phyloP scores from a whole-genome alignment of 2,329 filamentous ascomycete species.

The Myriosclerotinia scirpicola region DNA sequence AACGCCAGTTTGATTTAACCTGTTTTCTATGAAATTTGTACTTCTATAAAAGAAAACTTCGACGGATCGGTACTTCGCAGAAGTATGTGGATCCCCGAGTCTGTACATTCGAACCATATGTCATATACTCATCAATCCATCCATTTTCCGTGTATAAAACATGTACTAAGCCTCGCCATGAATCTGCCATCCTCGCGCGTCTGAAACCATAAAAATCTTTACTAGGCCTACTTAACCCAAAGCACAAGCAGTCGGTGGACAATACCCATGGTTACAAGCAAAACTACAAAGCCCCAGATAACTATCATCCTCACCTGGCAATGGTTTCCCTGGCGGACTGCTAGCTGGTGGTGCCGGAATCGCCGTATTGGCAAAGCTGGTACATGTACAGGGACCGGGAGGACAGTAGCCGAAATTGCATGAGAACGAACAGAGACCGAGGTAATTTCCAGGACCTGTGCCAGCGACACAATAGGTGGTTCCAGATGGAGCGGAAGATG shows the following conservation, averaged over 20 bases:
- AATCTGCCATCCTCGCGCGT: background rate
- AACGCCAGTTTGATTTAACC: too few relatives aligned
- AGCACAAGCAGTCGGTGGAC: conserved; percentile 24
- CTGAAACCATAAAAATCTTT: too few relatives aligned
- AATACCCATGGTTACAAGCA: conserved; percentile 48
- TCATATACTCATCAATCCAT: background rate
- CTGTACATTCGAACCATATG: too few relatives aligned
- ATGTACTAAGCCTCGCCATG: background rate
- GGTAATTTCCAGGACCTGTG: conserved; percentile 41
- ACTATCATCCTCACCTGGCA: conserved; percentile 39
- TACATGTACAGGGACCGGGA: conserved; percentile 33
- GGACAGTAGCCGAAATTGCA: conserved; percentile 39
- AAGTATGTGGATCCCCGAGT: background rate
- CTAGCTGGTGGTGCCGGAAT: conserved; percentile 33
- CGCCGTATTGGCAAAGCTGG: conserved; percentile 24
- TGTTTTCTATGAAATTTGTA: too few relatives aligned
- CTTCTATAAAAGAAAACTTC: background rate
- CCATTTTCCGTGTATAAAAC: background rate
- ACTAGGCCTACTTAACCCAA: background rate
- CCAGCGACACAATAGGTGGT: conserved; percentile 31
- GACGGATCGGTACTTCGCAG: background rate
- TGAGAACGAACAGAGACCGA: conserved; percentile 38
- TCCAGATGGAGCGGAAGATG: conserved; percentile 22
- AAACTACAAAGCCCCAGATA: conserved; percentile 50
- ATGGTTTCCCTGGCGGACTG: conserved; percentile 41